Conservation (phyloP, 495 filamentous ascomycete genomes). For the Melanomma pulvis-pyrius region DNA sequence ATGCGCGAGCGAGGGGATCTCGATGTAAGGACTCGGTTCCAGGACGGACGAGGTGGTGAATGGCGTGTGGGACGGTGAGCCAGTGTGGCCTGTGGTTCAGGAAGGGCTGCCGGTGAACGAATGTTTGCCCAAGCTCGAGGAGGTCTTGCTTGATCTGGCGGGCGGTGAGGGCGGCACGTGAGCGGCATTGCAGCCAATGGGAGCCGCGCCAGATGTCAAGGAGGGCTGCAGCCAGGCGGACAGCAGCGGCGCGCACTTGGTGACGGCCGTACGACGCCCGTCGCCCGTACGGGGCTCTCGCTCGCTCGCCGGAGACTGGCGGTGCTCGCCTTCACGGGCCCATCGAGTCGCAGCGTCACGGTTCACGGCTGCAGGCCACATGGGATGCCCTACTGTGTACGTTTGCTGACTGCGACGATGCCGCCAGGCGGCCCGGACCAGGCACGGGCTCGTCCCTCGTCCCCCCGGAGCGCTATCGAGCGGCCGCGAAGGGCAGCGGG, state of each 20-base stretch:
- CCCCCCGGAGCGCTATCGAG: neutral
- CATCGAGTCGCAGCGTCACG: neutral
- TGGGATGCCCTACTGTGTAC: neutral
- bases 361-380: neutral
- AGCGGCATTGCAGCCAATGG: neutral
- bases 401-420: too few species aligned
- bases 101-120: slow-evolving; percentile 8
- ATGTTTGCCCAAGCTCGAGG: slow-evolving; percentile 1
- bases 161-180: neutral
- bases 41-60: neutral
- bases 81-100: neutral
- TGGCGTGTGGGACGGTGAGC: neutral
- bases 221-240: neutral
- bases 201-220: neutral
- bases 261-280: neutral
- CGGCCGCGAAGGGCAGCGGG: neutral
- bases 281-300: too few species aligned
- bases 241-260: neutral
- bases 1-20: neutral
- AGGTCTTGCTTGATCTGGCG: neutral
- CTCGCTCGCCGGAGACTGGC: neutral
- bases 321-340: neutral
- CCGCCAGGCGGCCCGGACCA: neutral
- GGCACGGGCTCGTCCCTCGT: neutral
- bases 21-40: neutral